Percentiles rank a stretch among this genome's conserved stretches.
phyloP scores from a whole-genome alignment of 495 filamentous ascomycete species.

The Podospora didyma region DNA sequence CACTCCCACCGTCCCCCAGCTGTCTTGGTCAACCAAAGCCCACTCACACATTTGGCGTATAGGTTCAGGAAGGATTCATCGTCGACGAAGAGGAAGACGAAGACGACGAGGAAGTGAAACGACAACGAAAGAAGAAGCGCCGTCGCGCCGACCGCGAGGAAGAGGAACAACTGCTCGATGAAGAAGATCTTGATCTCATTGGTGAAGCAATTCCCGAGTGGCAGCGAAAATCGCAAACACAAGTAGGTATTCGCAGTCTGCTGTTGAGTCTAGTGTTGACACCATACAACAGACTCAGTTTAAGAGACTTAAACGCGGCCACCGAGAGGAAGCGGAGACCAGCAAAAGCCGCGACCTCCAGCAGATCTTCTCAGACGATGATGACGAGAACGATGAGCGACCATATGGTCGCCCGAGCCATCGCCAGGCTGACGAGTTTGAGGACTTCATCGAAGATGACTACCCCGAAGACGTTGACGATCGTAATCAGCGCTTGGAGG shows the following conservation, averaged over 20 bases:
- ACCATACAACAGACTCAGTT: conserved; percentile 68
- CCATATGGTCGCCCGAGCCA: conserved; percentile 47
- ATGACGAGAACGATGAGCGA: conserved; percentile 68
- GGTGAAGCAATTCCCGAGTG: conserved; percentile 69
- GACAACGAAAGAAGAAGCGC: conserved; percentile 62
- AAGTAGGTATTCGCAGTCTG: conserved; percentile 46
- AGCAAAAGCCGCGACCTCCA: conserved; percentile 67
- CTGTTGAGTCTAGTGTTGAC: conserved; percentile 13
- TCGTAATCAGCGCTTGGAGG: conserved; percentile 70
- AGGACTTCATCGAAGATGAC: conserved; percentile 96
- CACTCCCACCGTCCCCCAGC: not conserved
- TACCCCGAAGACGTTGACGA: conserved; percentile 85
- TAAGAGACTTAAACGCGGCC: conserved; percentile 91
- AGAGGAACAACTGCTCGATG: conserved; percentile 85
- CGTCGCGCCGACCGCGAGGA: conserved; percentile 73
- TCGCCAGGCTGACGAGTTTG: conserved; percentile 77
- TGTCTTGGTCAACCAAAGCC: not conserved
- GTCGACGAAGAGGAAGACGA: conserved; percentile 88
- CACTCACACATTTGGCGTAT: conserved; percentile 1
- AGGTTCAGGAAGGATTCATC: conserved; percentile 94
- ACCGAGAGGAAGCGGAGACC: conserved; percentile 62
- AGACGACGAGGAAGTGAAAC: conserved; percentile 60
- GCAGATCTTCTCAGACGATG: conserved; percentile 94
- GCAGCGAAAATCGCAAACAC: conserved; percentile 56
- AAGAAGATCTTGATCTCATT: conserved; percentile 95